A percentile compares a stretch with the other conserved stretches of the same genome.
phyloP scores from a whole-genome alignment of 305 asterid species.

The Plantago lanceolata region DNA sequence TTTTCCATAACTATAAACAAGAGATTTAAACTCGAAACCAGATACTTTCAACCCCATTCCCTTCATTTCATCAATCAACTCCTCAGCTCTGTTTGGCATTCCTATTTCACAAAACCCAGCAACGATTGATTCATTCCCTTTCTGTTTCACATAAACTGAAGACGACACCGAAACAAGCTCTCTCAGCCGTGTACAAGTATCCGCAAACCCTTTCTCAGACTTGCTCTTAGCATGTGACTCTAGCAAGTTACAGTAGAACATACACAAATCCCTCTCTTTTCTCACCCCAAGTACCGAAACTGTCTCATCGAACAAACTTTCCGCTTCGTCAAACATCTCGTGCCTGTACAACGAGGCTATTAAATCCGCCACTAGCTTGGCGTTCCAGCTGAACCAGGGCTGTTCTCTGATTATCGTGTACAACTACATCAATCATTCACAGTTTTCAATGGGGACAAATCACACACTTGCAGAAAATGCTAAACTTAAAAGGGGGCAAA shows the following conservation, averaged over 20 bases:
- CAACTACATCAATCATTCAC: slow-evolving; percentile 44
- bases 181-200: slow-evolving; percentile 33
- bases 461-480: too few relatives aligned
- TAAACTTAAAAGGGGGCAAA: not conserved
- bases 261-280: slow-evolving; percentile 58
- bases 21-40: slow-evolving; percentile 47
- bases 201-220: slow-evolving; percentile 40
- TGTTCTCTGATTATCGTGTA: slow-evolving; percentile 54
- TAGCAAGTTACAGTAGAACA: slow-evolving; percentile 58
- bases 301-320: slow-evolving; percentile 42
- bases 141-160: slow-evolving; percentile 53
- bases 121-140: slow-evolving; percentile 60
- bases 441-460: not conserved
- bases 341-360: slow-evolving; percentile 49
- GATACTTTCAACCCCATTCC: slow-evolving; percentile 50
- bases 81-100: slow-evolving; percentile 60
- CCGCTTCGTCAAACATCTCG: slow-evolving; percentile 51
- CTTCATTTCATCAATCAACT: slow-evolving; percentile 58
- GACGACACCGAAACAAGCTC: slow-evolving; percentile 39
- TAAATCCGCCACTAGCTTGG: slow-evolving; percentile 71
- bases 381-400: slow-evolving; percentile 87
- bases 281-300: slow-evolving; percentile 32
- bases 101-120: slow-evolving; percentile 58
- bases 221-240: slow-evolving; percentile 52
- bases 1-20: slow-evolving; percentile 73